Conservation (phyloP, 805 yeast species). For the Wickerhamiella siamensis region DNA sequence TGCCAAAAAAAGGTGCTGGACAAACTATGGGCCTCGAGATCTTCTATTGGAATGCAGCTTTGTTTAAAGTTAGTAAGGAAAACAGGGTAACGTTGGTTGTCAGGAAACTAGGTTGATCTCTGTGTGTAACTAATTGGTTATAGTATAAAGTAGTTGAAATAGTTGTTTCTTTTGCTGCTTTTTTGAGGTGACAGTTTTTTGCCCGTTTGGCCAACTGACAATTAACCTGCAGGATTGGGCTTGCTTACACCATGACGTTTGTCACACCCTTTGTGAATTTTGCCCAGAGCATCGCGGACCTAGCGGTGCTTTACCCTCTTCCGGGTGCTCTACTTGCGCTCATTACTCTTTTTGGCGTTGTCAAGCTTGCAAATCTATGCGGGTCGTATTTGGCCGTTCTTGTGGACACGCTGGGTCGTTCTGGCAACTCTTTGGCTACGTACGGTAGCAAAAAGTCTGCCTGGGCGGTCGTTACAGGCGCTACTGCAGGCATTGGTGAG, state of each 20-base stretch:
- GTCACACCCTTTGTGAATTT: background rate
- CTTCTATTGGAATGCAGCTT: too few relatives aligned
- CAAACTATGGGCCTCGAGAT: too few relatives aligned
- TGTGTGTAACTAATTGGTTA: too few relatives aligned
- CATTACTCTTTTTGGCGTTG: conserved; percentile 8
- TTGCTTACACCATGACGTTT: background rate
- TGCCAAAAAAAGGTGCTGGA: too few relatives aligned
- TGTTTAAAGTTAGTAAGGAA: too few relatives aligned
- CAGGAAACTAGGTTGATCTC: too few relatives aligned
- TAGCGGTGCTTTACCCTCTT: conserved; percentile 1
- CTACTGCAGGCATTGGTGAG: conserved; percentile 95
- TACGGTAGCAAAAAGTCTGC: conserved; percentile 28
- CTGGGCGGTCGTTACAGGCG: conserved; percentile 97
- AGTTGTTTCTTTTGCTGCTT: too few relatives aligned
- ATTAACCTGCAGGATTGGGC: background rate
- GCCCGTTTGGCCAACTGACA: too few relatives aligned
- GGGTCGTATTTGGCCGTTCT: conserved; percentile 4
- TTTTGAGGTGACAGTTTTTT: too few relatives aligned
- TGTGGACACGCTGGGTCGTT: conserved; percentile 12
- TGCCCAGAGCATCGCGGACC: conserved; percentile 6
- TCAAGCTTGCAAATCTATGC: conserved; percentile 6
- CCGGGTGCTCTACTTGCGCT: conserved; percentile 1
- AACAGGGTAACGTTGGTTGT: too few relatives aligned
- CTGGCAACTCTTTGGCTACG: conserved; percentile 4
- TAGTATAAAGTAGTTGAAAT: too few relatives aligned